phyloP scores from a whole-genome alignment of 768 basidiomycete genomes.

The Pulveroboletus sp. region DNA sequence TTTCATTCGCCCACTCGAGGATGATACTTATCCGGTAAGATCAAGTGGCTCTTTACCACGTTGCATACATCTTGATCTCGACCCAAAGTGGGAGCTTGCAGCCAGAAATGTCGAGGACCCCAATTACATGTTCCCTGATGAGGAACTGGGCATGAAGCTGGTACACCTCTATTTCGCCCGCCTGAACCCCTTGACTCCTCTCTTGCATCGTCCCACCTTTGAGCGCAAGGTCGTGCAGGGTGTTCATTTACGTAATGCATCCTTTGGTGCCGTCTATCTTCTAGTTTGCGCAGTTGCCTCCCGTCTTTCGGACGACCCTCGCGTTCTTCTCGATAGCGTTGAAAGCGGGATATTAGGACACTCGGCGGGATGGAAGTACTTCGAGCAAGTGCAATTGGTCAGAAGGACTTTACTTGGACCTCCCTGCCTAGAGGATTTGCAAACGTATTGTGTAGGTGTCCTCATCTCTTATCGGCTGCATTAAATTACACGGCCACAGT shows the following conservation, averaged over 20 bases:
- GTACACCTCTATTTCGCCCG: slow-evolving; percentile 61
- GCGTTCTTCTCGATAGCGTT: slow-evolving; percentile 39
- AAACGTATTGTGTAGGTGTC: slow-evolving; percentile 53
- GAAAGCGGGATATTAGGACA: slow-evolving; percentile 32
- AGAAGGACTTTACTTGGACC: slow-evolving; percentile 52
- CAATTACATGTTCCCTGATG: slow-evolving; percentile 43
- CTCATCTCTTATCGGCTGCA: slow-evolving; percentile 5
- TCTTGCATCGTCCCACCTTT: slow-evolving; percentile 73
- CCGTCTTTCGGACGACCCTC: slow-evolving; percentile 49
- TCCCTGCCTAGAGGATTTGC: slow-evolving; percentile 64
- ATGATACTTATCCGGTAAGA: slow-evolving; percentile 23
- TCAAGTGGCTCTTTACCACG: background rate
- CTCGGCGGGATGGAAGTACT: slow-evolving; percentile 50
- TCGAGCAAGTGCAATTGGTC: slow-evolving; percentile 52
- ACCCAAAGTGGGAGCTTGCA: slow-evolving; percentile 26
- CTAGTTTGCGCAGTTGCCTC: slow-evolving; percentile 70
- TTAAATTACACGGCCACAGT: slow-evolving; percentile 28
- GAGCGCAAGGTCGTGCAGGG: slow-evolving; percentile 44
- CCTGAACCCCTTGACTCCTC: slow-evolving; percentile 54
- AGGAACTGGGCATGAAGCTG: slow-evolving; percentile 46
- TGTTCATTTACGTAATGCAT: slow-evolving; percentile 43
- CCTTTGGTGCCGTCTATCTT: slow-evolving; percentile 58
- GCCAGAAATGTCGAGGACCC: slow-evolving; percentile 18
- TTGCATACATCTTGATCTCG: background rate
- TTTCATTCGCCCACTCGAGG: background rate